Percentiles rank a stretch among this genome's conserved stretches.
These are phyloP conservation scores for Ziziphus jujuba DNA, from an alignment of 306 rosid genomes.

Conservation along the genomic window DNA sequence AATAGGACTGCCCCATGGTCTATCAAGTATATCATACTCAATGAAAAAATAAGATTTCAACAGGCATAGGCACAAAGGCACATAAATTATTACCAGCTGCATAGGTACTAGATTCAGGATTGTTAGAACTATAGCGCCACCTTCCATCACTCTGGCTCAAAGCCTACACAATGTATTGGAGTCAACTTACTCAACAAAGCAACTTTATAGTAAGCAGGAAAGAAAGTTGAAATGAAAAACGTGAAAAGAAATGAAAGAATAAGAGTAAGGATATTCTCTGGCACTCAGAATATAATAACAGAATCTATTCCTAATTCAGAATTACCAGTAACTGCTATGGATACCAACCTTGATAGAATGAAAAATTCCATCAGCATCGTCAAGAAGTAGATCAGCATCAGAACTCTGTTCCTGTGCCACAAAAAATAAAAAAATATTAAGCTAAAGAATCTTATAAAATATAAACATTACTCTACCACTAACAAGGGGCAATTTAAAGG, in stretches of 20 bases:
- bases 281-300: conserved; percentile 24
- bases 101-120: conserved; percentile 91
- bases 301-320: conserved; percentile 10
- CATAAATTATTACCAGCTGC: conserved; percentile 79
- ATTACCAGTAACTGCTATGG: conserved; percentile 18
- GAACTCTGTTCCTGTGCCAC: conserved; percentile 64
- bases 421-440: background rate
- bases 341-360: conserved; percentile 77
- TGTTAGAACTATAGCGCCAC: conserved; percentile 90
- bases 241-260: background rate
- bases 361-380: conserved; percentile 72
- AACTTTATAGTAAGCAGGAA: conserved; percentile 7
- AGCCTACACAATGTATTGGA: conserved; percentile 58
- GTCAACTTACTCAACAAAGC: conserved; percentile 19
- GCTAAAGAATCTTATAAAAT: conserved; percentile 20
- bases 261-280: conserved; percentile 13
- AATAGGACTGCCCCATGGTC: background rate
- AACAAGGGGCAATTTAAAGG: conserved; percentile 11
- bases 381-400: conserved; percentile 60
- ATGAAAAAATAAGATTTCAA: too few relatives aligned
- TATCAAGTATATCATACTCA: background rate
- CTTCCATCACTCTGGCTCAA: conserved; percentile 99
- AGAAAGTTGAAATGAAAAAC: background rate
- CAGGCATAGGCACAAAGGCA: too few relatives aligned
- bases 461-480: conserved; percentile 13